A percentile compares a stretch with the other conserved stretches of the same genome.
Evolutionary conservation across 305 asterid species (phyloP).

Genomic region (Fraxinus sp.): DNA sequence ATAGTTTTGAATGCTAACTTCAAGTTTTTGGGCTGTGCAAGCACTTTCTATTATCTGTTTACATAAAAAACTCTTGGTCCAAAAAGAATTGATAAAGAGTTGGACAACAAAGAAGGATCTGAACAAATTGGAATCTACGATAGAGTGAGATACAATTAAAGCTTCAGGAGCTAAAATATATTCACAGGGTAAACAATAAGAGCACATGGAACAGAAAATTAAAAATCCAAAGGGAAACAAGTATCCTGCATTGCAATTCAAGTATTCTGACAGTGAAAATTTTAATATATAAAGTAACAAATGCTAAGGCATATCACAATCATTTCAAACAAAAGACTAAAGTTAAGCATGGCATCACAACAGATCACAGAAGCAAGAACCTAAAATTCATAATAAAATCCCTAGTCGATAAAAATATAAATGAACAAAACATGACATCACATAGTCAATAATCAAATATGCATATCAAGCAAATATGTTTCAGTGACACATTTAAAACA

Average conservation of each 20-base stretch:
- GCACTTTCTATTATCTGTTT: too few species aligned
- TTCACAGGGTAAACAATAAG: not conserved
- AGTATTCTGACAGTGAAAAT: not conserved
- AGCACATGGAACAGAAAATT: not conserved
- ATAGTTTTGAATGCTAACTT: too few species aligned
- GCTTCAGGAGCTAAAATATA: too few species aligned
- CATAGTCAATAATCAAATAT: not conserved
- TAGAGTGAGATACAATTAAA: too few species aligned
- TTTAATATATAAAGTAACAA: not conserved
- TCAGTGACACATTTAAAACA: not conserved
- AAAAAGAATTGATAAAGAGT: too few species aligned
- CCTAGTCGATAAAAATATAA: too few species aligned
- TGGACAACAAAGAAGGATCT: too few species aligned
- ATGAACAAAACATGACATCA: not conserved
- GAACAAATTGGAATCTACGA: too few species aligned
- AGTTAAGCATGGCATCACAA: too few species aligned
- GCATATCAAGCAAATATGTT: not conserved
- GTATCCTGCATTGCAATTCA: not conserved
- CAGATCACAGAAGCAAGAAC: not conserved
- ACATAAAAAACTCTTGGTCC: too few species aligned
- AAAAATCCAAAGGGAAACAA: not conserved
- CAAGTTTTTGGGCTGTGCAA: too few species aligned
- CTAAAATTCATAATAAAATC: not conserved
- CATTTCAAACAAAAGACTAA: not conserved
- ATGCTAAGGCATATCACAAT: not conserved